Percentiles rank a stretch among this genome's conserved stretches.
phyloP scores from a whole-genome alignment of 2,329 filamentous ascomycete genomes.

The Colletotrichum tamarilloi region DNA sequence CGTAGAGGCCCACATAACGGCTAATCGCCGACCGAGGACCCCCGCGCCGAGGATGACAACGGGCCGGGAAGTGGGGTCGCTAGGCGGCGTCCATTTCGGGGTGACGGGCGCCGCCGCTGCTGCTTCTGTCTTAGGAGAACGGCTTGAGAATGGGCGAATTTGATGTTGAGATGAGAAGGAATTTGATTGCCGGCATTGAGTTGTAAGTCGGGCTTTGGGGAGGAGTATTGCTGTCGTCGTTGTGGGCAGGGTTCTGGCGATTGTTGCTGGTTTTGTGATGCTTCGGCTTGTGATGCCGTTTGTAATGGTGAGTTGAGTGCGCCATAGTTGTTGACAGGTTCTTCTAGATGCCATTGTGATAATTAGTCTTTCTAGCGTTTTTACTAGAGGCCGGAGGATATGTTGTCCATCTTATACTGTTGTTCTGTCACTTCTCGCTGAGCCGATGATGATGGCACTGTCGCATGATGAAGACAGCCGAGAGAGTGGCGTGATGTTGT shows the following conservation, averaged over 20 bases:
- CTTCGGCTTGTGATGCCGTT: conserved; percentile 3
- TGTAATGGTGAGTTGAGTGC: conserved; percentile 16
- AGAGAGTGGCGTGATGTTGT: conserved; percentile 32
- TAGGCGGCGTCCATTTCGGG: conserved; percentile 40
- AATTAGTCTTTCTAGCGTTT: neutral
- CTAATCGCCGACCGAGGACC: conserved; percentile 52
- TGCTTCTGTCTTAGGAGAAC: neutral
- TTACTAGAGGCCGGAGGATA: neutral
- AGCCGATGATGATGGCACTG: conserved; percentile 30
- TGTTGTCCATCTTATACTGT: conserved; percentile 11
- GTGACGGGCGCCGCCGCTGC: neutral
- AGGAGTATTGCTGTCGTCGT: neutral
- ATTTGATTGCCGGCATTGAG: conserved; percentile 20
- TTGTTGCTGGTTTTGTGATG: neutral
- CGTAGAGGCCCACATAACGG: conserved; percentile 45
- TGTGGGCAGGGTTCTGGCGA: neutral
- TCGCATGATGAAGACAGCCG: conserved; percentile 22
- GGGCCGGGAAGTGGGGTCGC: conserved; percentile 47
- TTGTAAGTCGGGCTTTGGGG: conserved; percentile 17
- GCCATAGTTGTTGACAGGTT: conserved; percentile 28
- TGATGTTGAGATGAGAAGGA: conserved; percentile 14
- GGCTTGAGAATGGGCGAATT: conserved; percentile 26
- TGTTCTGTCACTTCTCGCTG: neutral
- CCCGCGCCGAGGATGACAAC: conserved; percentile 54
- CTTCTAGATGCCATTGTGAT: conserved; percentile 22